Evolutionary conservation across 768 basidiomycete species (phyloP).

Genomic region (Chalciporus chontae): DNA sequence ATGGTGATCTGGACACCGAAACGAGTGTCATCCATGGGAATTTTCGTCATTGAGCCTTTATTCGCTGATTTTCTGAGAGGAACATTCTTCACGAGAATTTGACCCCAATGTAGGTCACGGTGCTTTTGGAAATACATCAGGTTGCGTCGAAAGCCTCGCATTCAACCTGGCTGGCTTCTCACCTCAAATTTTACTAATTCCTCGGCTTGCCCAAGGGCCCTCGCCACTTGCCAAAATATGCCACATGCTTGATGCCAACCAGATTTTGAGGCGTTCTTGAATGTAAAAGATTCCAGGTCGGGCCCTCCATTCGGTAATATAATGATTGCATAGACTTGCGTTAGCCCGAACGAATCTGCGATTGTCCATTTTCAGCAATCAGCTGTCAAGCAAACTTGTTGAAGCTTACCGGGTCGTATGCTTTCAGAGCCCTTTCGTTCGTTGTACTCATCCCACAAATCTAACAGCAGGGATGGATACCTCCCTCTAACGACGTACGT

Average conservation of each 20-base stretch:
- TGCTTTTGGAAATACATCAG: conserved; percentile 52
- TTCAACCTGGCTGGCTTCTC: conserved; percentile 19
- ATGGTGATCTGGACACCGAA: conserved; percentile 78
- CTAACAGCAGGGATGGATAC: conserved; percentile 77
- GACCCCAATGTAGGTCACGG: conserved; percentile 98
- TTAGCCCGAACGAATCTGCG: conserved; percentile 68
- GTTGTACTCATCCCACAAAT: conserved; percentile 86
- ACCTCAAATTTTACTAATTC: conserved; percentile 85
- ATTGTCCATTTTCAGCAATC: conserved; percentile 7
- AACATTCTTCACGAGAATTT: conserved; percentile 76
- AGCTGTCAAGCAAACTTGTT: not conserved
- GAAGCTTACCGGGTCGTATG: conserved; percentile 70
- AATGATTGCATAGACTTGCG: conserved; percentile 86
- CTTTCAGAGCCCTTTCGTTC: conserved; percentile 75
- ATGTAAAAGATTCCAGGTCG: conserved; percentile 84
- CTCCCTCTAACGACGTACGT: conserved; percentile 82
- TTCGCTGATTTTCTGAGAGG: conserved; percentile 34
- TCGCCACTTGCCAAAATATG: conserved; percentile 87
- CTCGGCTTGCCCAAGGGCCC: conserved; percentile 77
- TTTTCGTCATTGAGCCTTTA: conserved; percentile 30
- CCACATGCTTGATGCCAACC: conserved; percentile 88
- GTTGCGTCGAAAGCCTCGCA: not conserved
- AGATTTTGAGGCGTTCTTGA: conserved; percentile 49
- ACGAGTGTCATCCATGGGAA: conserved; percentile 60
- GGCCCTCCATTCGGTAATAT: conserved; percentile 87